Conservation (phyloP, 768 basidiomycete genomes). For the Strobilomyces confusus region DNA sequence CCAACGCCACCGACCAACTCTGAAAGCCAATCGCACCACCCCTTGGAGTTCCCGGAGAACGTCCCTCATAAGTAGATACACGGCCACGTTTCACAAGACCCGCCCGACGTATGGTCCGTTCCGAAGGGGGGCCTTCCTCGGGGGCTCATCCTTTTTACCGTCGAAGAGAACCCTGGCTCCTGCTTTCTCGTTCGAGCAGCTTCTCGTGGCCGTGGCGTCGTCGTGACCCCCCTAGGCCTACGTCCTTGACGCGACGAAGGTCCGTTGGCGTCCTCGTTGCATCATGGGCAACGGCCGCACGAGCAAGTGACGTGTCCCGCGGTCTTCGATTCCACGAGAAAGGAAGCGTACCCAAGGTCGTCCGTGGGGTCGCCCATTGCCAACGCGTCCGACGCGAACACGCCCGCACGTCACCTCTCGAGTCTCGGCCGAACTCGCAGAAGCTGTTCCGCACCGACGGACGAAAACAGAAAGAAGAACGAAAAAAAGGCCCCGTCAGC, state of each 20-base stretch:
- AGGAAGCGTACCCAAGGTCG: not conserved
- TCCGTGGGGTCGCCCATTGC: no score
- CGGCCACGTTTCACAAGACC: not conserved
- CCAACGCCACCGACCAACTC: no score
- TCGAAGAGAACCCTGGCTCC: not conserved
- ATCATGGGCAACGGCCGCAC: not conserved
- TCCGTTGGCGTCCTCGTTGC: not conserved
- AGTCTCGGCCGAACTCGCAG: no score
- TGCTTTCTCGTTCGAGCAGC: not conserved
- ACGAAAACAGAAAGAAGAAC: not conserved
- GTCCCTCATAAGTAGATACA: no score
- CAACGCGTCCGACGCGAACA: no score
- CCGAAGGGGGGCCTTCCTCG: conserved; percentile 4
- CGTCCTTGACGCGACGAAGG: not conserved
- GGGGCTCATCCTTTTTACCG: not conserved
- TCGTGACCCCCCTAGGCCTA: not conserved
- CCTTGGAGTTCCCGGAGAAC: no score
- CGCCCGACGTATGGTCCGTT: not conserved
- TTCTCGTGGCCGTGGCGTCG: not conserved
- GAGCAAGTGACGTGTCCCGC: not conserved
- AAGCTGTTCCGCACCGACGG: no score
- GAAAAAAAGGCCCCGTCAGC: not conserved
- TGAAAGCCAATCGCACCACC: no score
- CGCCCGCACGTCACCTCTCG: not conserved
- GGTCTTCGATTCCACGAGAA: not conserved